Evolutionary conservation across 1,284 basidiomycete species (phyloP), one percentile per base, ranked within the genome.

Genomic region (Mycena citricolor): DNA sequence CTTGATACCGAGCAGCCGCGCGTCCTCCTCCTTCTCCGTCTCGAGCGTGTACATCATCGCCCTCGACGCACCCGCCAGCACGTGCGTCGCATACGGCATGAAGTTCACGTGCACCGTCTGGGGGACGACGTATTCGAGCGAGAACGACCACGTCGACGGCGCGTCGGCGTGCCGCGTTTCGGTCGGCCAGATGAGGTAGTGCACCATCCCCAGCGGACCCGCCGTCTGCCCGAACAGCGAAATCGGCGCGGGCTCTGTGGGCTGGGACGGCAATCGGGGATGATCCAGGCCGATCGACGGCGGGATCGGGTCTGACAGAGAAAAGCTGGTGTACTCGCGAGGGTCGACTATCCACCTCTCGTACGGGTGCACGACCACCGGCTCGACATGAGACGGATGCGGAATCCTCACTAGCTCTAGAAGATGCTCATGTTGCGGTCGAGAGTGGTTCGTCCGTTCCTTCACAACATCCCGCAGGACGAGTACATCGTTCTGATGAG

Each of bases 401-500:
- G 16, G 51, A 23, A 33, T 44, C 39, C 39, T 57, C 53, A 35
- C 42, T 43, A 28, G 54, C 59, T 29, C 60, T 54, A 40, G 50
- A 58, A 71, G 39, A 61, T 59, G 33, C 57, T 65, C 69, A 24
- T 64, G 45, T 32, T 62, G 57, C 31, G 54, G 50, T n/a, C n/a
- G n/a, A n/a, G n/a, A n/a, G n/a, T n/a, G n/a, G n/a, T n/a, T n/a
- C 34, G 24, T 39, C 26, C 35, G 47, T 40, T 51, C 60, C 28
- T 38, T 56, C 35, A 52, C 43, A 19, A 73, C 51, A 5, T 70
- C 69, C 26, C 81, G 79, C 23, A 83, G 68, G 44, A 81, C 68
- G 24, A 85, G 63, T 11, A 85, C 60, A 38, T 77, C 67, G n/a
- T 65, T 60, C 55, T 83, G 77, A 4, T 61, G 59, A 2, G 81